Conservation (phyloP, 257 asterid species). For the Solanum appendiculatum region DNA sequence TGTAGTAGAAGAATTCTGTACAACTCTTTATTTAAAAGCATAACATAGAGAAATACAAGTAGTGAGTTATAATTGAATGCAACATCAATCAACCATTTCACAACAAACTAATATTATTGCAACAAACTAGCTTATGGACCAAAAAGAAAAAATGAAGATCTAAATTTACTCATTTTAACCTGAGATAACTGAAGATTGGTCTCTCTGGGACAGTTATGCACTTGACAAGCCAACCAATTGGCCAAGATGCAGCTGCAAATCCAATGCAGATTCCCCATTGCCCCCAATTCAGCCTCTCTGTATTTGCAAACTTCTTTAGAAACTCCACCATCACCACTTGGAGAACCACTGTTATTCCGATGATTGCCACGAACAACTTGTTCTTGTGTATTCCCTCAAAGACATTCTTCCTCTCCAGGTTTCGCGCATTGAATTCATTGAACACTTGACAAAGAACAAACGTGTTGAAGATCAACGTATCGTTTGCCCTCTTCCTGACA, state of each 20-base stretch:
- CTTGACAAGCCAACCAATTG: conserved; percentile 28
- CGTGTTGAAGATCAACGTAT: conserved; percentile 12
- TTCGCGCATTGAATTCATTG: conserved; percentile 20
- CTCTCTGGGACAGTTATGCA: conserved; percentile 17
- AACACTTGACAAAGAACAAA: conserved; percentile 23
- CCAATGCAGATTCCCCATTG: conserved; percentile 29
- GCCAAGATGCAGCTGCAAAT: conserved; percentile 22
- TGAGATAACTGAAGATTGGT: conserved; percentile 10
- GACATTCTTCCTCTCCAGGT: conserved; percentile 15
- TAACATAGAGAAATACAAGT: neutral
- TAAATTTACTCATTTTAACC: neutral
- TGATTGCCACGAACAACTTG: conserved; percentile 21
- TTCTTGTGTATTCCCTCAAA: conserved; percentile 24
- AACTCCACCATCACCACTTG: conserved; percentile 30
- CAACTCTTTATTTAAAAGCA: neutral
- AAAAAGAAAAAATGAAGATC: neutral
- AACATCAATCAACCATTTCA: neutral
- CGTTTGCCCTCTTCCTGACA: conserved; percentile 18
- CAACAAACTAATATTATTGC: neutral
- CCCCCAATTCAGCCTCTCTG: conserved; percentile 27
- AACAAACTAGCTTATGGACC: neutral
- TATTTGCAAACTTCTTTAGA: conserved; percentile 19
- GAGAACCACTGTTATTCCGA: conserved; percentile 16
- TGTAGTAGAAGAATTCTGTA: neutral
- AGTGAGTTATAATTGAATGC: neutral